phyloP scores from a whole-genome alignment of 495 filamentous ascomycete species.

The Pyrenopolyporus hunteri region DNA sequence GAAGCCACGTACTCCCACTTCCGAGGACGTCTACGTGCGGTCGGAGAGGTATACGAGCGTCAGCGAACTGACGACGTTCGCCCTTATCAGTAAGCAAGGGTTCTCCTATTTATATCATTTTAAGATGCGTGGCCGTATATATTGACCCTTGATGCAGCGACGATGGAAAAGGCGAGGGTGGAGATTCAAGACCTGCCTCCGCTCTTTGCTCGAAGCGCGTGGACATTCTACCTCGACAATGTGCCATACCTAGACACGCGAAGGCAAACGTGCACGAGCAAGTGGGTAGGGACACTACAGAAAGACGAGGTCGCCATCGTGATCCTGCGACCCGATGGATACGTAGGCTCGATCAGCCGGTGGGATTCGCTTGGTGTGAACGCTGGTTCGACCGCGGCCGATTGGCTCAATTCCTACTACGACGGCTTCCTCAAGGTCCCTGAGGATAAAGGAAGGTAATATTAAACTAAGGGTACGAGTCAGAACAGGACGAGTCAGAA shows the following conservation, averaged over 20 bases:
- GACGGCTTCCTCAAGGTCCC: conserved; percentile 57
- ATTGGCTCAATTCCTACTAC: conserved; percentile 68
- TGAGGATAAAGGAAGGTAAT: conserved; percentile 15
- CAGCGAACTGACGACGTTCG: conserved; percentile 65
- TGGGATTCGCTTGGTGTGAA: conserved; percentile 57
- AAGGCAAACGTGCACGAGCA: conserved; percentile 58
- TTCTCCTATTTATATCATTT: neutral
- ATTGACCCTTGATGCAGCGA: conserved; percentile 49
- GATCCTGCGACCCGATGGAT: conserved; percentile 71
- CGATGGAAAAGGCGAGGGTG: conserved; percentile 59
- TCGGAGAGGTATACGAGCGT: conserved; percentile 66
- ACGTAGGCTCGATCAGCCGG: conserved; percentile 63
- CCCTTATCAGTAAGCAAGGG: conserved; percentile 52
- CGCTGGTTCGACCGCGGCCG: conserved; percentile 51
- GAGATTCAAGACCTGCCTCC: conserved; percentile 67
- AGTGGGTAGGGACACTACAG: conserved; percentile 65
- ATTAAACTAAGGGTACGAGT: neutral
- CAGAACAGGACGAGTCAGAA: neutral
- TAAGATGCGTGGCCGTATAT: neutral
- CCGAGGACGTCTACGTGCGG: conserved; percentile 64
- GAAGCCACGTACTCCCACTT: conserved; percentile 53
- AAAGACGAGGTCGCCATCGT: conserved; percentile 61
- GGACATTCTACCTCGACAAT: conserved; percentile 72
- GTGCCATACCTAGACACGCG: conserved; percentile 55
- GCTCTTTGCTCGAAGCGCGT: conserved; percentile 63